Percentiles rank a stretch among this genome's conserved stretches.
These are phyloP conservation scores for Angomonas desouzai DNA, from an alignment of 208 protist species.

Conservation along the genomic window DNA sequence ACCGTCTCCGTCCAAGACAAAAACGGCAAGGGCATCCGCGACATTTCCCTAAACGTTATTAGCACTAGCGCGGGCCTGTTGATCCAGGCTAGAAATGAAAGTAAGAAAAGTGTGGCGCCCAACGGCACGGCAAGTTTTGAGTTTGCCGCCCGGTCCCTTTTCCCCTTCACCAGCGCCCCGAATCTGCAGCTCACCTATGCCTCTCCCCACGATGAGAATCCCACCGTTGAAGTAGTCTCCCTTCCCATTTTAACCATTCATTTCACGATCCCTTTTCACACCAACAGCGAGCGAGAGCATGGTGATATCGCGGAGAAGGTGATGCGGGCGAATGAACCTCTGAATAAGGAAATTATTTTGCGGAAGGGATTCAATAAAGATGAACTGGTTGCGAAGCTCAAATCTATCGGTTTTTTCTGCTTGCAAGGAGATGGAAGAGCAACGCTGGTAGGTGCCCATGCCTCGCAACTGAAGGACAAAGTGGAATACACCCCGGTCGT, in stretches of 20 bases:
- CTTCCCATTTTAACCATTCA: constrained; percentile 55
- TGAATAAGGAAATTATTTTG: background rate
- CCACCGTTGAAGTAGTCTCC: constrained; percentile 38
- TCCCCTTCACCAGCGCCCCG: constrained; percentile 54
- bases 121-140: constrained; percentile 33
- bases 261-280: constrained; percentile 67
- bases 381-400: background rate
- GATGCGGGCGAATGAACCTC: constrained; percentile 19
- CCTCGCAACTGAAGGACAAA: constrained; percentile 53
- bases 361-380: background rate
- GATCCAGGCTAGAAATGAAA: constrained; percentile 47
- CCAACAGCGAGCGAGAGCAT: constrained; percentile 30
- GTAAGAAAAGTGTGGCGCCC: constrained; percentile 13
- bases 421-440: constrained; percentile 1
- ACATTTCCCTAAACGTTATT: constrained; percentile 41
- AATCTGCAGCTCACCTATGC: constrained; percentile 56
- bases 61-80: constrained; percentile 46
- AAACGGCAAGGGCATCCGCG: constrained; percentile 18
- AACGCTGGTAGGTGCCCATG: constrained; percentile 58
- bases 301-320: constrained; percentile 35
- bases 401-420: constrained; percentile 2
- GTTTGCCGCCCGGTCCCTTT: constrained; percentile 58
- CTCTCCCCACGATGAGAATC: background rate
- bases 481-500: constrained; percentile 51
- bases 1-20: constrained; percentile 30